These are phyloP conservation scores for Malus sylvestris DNA, from an alignment of 306 rosid species.

Conservation along the genomic window DNA sequence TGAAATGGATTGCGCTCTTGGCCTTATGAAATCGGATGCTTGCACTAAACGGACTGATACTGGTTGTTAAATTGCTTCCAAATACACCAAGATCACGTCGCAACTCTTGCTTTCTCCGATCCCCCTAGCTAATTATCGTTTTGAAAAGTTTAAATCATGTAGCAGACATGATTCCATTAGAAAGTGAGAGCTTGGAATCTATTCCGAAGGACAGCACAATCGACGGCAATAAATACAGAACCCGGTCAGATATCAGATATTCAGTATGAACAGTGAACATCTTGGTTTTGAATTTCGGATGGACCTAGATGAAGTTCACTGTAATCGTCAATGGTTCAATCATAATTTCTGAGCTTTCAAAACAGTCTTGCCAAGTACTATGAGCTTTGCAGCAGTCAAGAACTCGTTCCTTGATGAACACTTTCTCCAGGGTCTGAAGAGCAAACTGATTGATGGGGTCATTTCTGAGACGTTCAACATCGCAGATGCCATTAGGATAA, in stretches of 20 bases:
- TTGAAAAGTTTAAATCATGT: not conserved
- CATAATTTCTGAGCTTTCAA: conserved; percentile 38
- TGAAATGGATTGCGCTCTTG: conserved; percentile 29
- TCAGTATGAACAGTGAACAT: conserved; percentile 22
- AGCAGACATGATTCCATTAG: conserved; percentile 5
- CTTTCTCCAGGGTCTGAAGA: conserved; percentile 37
- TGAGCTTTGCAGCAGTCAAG: conserved; percentile 30
- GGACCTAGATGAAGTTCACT: conserved; percentile 30
- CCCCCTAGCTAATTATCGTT: no score
- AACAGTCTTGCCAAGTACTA: not conserved
- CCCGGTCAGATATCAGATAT: not conserved
- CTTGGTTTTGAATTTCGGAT: conserved; percentile 11
- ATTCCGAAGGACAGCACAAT: not conserved
- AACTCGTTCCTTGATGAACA: conserved; percentile 37
- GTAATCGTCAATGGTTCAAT: conserved; percentile 33
- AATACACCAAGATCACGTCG: not conserved
- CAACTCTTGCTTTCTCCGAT: not conserved
- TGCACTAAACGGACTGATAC: not conserved
- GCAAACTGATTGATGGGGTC: conserved; percentile 33
- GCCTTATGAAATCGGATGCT: conserved; percentile 27
- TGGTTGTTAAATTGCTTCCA: conserved; percentile 13
- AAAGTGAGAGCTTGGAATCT: conserved; percentile 3
- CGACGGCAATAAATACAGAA: not conserved
- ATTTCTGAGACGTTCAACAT: conserved; percentile 41
- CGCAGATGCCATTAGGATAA: conserved; percentile 32